phyloP scores from a whole-genome alignment of 1,139 yeast species.

The Taphrina communis region DNA sequence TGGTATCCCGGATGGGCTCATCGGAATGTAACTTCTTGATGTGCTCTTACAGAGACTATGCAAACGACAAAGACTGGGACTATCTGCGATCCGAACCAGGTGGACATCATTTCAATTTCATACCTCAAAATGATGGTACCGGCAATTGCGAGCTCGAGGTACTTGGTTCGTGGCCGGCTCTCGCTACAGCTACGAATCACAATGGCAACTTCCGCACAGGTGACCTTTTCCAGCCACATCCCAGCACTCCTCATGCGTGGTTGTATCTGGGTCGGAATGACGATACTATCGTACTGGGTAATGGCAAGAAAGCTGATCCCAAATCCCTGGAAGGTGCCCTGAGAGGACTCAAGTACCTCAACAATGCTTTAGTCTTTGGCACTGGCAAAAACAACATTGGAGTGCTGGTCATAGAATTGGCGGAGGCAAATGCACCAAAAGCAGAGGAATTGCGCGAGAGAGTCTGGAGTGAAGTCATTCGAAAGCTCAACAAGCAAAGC shows the following conservation, averaged over 20 bases:
- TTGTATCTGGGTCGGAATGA: slow-evolving; percentile 44
- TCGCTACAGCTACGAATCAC: slow-evolving; percentile 1
- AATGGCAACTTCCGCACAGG: slow-evolving; percentile 39
- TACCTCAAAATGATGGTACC: slow-evolving; percentile 19
- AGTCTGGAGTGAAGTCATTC: slow-evolving; percentile 40
- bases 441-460: slow-evolving; percentile 42
- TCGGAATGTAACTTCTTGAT: slow-evolving; percentile 45
- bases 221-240: slow-evolving; percentile 44
- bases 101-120: slow-evolving; percentile 26
- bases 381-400: slow-evolving; percentile 43
- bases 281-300: slow-evolving; percentile 43
- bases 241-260: slow-evolving; percentile 43
- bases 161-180: slow-evolving; percentile 21
- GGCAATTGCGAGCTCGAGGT: slow-evolving; percentile 32
- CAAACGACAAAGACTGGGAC: slow-evolving; percentile 44
- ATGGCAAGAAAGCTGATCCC: slow-evolving; percentile 45
- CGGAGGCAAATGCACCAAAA: slow-evolving; percentile 5
- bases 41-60: slow-evolving; percentile 37
- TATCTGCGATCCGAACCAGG: slow-evolving; percentile 40
- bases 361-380: slow-evolving; percentile 44
- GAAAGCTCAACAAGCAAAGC: slow-evolving; percentile 15
- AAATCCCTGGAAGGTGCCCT: slow-evolving; percentile 44
- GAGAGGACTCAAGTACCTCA: slow-evolving; percentile 40
- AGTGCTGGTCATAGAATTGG: slow-evolving; percentile 40
- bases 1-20: slow-evolving; percentile 43